These are phyloP conservation scores for Cladosporium oxysporum DNA, from an alignment of 2,329 filamentous ascomycete genomes.

Conservation along the genomic window DNA sequence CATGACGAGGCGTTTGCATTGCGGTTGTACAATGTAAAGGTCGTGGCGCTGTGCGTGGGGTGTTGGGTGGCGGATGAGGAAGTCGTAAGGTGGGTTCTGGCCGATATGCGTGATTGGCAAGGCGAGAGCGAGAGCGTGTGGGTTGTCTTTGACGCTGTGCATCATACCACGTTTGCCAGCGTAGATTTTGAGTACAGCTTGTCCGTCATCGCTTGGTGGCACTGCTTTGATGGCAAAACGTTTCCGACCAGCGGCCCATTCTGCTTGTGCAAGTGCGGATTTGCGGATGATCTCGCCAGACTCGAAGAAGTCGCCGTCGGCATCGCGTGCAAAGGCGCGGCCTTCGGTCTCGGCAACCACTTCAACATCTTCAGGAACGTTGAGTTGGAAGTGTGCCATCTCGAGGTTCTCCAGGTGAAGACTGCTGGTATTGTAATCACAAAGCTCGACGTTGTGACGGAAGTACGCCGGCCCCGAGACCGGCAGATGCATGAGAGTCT, in stretches of 20 bases:
- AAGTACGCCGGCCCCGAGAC: conserved; percentile 87
- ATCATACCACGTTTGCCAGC: conserved; percentile 92
- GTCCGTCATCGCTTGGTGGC: conserved; percentile 86
- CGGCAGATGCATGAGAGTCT: conserved; percentile 82
- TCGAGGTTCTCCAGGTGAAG: conserved; percentile 87
- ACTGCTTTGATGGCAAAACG: conserved; percentile 92
- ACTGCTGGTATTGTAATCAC: conserved; percentile 87
- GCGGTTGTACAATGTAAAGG: conserved; percentile 93
- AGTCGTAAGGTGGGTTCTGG: conserved; percentile 92
- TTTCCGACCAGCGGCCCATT: conserved; percentile 86
- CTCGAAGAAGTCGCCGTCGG: conserved; percentile 90
- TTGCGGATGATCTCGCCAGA: conserved; percentile 85
- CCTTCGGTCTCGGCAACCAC: conserved; percentile 90
- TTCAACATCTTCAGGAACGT: conserved; percentile 86
- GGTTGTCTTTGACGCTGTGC: conserved; percentile 96
- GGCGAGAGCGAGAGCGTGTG: conserved; percentile 84
- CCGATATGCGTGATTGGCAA: conserved; percentile 89
- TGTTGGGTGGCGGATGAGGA: conserved; percentile 88
- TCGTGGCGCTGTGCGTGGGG: conserved; percentile 97
- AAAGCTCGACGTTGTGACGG: conserved; percentile 74
- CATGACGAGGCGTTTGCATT: conserved; percentile 81
- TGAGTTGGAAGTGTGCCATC: conserved; percentile 85
- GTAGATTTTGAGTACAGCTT: conserved; percentile 85
- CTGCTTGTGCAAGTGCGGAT: conserved; percentile 82
- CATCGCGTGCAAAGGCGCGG: conserved; percentile 74